Conservation (phyloP, 495 filamentous ascomycete genomes). For the Monascus purpureus region DNA sequence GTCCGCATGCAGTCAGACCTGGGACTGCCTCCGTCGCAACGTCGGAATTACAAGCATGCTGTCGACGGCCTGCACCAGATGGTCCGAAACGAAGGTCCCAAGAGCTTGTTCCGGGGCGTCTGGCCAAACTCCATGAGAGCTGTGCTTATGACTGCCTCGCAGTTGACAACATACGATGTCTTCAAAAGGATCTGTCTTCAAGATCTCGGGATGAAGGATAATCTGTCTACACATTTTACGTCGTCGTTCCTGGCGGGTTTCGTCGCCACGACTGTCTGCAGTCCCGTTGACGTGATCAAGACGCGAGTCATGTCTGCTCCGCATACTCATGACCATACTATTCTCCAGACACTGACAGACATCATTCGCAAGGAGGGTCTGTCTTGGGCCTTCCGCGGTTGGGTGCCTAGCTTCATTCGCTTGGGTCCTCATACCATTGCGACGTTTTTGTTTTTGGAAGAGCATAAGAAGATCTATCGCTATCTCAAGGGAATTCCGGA, state of each 20-base stretch:
- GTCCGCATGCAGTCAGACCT: constrained; percentile 98
- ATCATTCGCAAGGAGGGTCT: constrained; percentile 68
- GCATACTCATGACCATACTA: constrained; percentile 37
- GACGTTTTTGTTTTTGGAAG: constrained; percentile 90
- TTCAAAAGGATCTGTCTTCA: constrained; percentile 72
- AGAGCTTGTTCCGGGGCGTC: constrained; percentile 70
- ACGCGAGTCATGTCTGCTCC: constrained; percentile 80
- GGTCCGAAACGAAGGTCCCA: constrained; percentile 61
- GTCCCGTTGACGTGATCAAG: constrained; percentile 95
- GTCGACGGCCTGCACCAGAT: constrained; percentile 77
- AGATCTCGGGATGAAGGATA: constrained; percentile 56
- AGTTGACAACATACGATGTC: constrained; percentile 81
- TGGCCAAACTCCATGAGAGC: constrained; percentile 85
- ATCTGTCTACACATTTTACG: constrained; percentile 70
- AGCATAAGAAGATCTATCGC: constrained; percentile 45
- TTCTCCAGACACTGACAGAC: constrained; percentile 45
- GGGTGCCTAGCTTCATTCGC: constrained; percentile 93
- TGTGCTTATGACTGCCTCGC: constrained; percentile 83
- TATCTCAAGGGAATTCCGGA: constrained; percentile 26
- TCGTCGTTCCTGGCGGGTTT: constrained; percentile 81
- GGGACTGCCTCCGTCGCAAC: constrained; percentile 54
- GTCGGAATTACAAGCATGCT: constrained; percentile 81
- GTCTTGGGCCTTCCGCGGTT: constrained; percentile 91
- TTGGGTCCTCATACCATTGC: constrained; percentile 86
- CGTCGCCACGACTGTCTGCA: constrained; percentile 88